Evolutionary conservation across 2,329 filamentous ascomycete genomes (phyloP), one percentile per base, ranked within the genome.

Genomic region (Trichothecium roseum): DNA sequence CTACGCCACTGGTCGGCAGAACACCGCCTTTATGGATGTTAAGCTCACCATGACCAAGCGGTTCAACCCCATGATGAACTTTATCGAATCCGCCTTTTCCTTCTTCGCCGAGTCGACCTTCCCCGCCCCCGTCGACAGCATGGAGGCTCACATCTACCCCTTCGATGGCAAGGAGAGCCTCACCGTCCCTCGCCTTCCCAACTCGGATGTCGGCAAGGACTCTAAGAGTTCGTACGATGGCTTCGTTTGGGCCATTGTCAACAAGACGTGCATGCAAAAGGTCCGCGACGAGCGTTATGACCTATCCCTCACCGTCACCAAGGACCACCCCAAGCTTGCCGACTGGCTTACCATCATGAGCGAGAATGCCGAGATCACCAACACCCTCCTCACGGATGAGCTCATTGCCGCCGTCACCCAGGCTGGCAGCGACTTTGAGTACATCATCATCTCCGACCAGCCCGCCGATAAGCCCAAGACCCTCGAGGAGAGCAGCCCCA

Each of bases 201-300:
- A 74, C 29, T 66, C 66, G 32, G 74, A 79, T 46, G 20, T 40
- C 12, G 60, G 62, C 52, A 62, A 72, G 68, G 63, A 74, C 52
- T 49, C 64, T 60, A 80, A 76, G 71, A 78, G 78, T 65, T 61
- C 64, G 39, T 96, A 81, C 51, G 91, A 96, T 55, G 80, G 80
- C 30, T 98, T 96, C 51, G 89, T 98, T 44, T 96, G 84, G 74
- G 89, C 87, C 34, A 62, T 98, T 46, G 88, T 96, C 42, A 86
- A 96, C 72, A 98, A 98, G 75, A 81, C 87, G 50, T 65, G 73
- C 56, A 96, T 98, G 89, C 85, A 84, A 66, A 69, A 76, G 50
- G 73, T 94, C 49, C 82, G 91, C 42, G 84, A 94, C 32, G 86
- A 94, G 43, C 84, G 91, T 49, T 98, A 95, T 63, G 91, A 98